Evolutionary conservation across 2,329 filamentous ascomycete species (phyloP).

Genomic region (Phaeosphaeriaceae sp.): DNA sequence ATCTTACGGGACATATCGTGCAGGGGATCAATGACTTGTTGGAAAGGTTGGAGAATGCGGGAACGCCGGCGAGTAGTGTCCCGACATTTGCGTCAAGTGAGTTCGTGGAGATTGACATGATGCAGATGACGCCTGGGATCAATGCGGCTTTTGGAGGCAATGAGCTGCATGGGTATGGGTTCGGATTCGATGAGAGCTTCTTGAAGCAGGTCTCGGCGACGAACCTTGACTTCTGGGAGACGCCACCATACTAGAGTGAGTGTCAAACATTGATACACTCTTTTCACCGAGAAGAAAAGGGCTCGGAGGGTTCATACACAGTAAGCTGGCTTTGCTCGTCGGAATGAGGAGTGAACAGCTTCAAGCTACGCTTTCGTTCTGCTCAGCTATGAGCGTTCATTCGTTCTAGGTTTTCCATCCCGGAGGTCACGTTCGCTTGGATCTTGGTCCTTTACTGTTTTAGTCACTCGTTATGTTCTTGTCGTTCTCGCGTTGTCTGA

Average conservation of each 20-base stretch:
- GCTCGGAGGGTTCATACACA: not conserved
- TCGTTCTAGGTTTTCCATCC: not conserved
- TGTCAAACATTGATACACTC: not conserved
- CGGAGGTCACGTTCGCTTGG: not conserved
- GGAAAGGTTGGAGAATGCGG: conserved; percentile 32
- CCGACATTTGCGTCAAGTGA: not conserved
- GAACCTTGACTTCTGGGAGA: conserved; percentile 41
- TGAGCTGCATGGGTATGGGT: conserved; percentile 40
- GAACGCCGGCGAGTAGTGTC: conserved; percentile 22
- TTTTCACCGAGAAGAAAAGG: not conserved
- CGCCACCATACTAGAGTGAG: conserved; percentile 27
- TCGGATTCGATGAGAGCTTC: conserved; percentile 44
- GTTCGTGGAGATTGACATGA: conserved; percentile 4
- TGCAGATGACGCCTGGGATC: conserved; percentile 12
- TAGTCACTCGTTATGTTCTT: not conserved
- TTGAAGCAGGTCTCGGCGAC: conserved; percentile 37
- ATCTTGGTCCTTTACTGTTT: not conserved
- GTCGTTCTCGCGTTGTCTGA: not conserved
- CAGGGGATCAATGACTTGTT: conserved; percentile 38
- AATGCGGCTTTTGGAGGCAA: conserved; percentile 26
- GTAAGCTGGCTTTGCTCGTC: not conserved
- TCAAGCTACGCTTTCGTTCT: not conserved
- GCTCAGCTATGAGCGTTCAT: not conserved
- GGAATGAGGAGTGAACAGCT: not conserved
- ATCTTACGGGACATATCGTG: conserved; percentile 39